Percentiles rank a stretch among this genome's conserved stretches.
These are phyloP conservation scores for Fagopyrum homotropicum DNA, from an alignment of 148 eudicot species.

Conservation along the genomic window DNA sequence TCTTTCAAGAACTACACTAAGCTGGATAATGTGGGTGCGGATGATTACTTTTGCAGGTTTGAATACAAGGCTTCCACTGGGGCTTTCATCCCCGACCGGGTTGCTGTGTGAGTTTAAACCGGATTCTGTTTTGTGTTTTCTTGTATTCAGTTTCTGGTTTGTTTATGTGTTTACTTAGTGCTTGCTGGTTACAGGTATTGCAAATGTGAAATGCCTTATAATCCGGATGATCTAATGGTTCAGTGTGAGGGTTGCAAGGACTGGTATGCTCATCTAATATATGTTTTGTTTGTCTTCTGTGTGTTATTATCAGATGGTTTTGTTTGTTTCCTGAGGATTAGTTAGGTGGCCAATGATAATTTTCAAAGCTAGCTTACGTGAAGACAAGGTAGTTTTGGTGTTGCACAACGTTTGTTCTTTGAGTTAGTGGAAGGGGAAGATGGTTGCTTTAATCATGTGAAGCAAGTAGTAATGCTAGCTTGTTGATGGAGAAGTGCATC, in stretches of 20 bases:
- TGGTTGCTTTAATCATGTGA: neutral
- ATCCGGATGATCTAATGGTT: constrained; percentile 67
- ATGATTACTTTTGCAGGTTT: constrained; percentile 50
- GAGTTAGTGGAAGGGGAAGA: neutral
- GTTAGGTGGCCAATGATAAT: neutral
- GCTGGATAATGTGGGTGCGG: constrained; percentile 42
- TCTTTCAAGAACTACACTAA: constrained; percentile 45
- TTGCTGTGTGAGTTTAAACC: constrained; percentile 32
- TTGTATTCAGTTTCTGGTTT: neutral
- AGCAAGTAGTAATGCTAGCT: neutral
- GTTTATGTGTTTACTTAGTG: neutral
- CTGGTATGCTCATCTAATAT: constrained; percentile 28
- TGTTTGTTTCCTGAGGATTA: neutral
- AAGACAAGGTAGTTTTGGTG: neutral
- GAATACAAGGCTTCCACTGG: constrained; percentile 52
- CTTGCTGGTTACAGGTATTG: constrained; percentile 36
- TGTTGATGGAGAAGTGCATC: neutral
- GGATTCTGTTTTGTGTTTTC: neutral
- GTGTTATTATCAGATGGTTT: neutral
- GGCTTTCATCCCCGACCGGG: constrained; percentile 45
- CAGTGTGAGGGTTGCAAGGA: constrained; percentile 66
- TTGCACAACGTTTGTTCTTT: neutral
- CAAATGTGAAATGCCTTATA: constrained; percentile 66
- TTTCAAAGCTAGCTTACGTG: neutral
- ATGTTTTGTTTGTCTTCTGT: neutral